Conservation (phyloP, 257 asterid species). For the Echium plantagineum region DNA sequence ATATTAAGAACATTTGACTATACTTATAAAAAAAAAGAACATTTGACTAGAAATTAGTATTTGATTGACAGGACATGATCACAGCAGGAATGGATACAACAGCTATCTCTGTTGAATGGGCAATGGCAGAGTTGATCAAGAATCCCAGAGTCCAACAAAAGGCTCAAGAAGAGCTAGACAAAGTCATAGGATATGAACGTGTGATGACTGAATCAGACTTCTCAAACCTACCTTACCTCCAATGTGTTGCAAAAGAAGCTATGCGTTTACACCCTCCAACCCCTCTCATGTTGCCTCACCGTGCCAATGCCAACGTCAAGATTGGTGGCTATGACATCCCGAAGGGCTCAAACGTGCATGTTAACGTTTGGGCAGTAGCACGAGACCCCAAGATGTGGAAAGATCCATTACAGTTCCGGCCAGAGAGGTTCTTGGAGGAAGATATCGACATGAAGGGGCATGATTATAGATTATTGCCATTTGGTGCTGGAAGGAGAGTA, state of each 20-base stretch:
- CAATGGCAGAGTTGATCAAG: conserved; percentile 8
- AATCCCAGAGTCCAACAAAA: conserved; percentile 12
- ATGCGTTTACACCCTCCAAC: conserved; percentile 6
- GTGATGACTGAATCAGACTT: conserved; percentile 9
- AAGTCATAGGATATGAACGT: not conserved
- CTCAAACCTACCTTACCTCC: conserved; percentile 11
- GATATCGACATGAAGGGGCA: conserved; percentile 44
- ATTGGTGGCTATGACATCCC: conserved; percentile 40
- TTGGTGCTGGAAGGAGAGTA: conserved; percentile 57
- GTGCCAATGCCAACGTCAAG: conserved; percentile 17
- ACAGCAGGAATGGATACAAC: conserved; percentile 10
- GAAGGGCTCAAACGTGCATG: conserved; percentile 32
- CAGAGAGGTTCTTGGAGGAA: conserved; percentile 37
- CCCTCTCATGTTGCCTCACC: conserved; percentile 10
- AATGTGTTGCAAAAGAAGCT: conserved; percentile 14
- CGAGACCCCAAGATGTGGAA: conserved; percentile 53
- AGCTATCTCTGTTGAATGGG: conserved; percentile 5
- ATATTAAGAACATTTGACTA: too few relatives aligned
- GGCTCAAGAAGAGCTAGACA: conserved; percentile 10
- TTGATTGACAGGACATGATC: conserved; percentile 10
- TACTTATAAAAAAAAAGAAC: too few relatives aligned
- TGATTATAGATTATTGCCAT: conserved; percentile 43
- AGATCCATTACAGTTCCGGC: conserved; percentile 34
- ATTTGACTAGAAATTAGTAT: not conserved
- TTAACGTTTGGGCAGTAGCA: conserved; percentile 55